Conservation (phyloP, 2,329 filamentous ascomycete genomes). For the Alternaria viburni region DNA sequence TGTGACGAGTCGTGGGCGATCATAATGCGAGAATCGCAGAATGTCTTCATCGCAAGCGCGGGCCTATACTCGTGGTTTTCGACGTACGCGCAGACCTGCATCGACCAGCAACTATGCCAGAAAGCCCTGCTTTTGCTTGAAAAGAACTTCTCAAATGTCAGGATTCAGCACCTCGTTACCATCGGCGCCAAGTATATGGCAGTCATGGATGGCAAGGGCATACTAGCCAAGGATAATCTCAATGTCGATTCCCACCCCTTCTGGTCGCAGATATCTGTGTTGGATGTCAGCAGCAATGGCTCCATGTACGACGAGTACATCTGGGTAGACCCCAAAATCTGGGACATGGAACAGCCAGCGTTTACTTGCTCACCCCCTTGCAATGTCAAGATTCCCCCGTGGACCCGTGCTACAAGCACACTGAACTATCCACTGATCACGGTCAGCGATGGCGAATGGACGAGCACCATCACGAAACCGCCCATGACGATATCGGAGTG, state of each 20-base stretch:
- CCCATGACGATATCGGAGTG: neutral
- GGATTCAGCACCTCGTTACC: neutral
- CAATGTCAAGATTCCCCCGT: neutral
- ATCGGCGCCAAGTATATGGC: neutral
- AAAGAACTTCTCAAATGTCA: neutral
- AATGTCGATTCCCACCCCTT: neutral
- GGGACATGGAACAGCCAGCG: neutral
- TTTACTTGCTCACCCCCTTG: neutral
- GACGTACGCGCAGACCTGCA: neutral
- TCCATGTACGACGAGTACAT: neutral
- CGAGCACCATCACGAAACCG: neutral
- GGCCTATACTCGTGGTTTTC: neutral
- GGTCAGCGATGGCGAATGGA: neutral
- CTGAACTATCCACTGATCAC: neutral
- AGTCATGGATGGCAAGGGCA: neutral
- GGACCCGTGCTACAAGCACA: neutral
- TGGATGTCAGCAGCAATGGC: neutral
- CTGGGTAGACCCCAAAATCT: neutral
- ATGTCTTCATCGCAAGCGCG: neutral
- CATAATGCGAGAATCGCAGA: neutral
- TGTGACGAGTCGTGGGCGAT: slow-evolving; percentile 5
- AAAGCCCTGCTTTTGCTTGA: neutral
- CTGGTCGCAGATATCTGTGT: neutral
- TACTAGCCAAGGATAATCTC: neutral
- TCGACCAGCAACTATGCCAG: neutral